Evolutionary conservation across 1,139 yeast genomes (phyloP), one percentile per base, ranked within the genome.

Genomic region (Magnusiomyces fungicola): DNA sequence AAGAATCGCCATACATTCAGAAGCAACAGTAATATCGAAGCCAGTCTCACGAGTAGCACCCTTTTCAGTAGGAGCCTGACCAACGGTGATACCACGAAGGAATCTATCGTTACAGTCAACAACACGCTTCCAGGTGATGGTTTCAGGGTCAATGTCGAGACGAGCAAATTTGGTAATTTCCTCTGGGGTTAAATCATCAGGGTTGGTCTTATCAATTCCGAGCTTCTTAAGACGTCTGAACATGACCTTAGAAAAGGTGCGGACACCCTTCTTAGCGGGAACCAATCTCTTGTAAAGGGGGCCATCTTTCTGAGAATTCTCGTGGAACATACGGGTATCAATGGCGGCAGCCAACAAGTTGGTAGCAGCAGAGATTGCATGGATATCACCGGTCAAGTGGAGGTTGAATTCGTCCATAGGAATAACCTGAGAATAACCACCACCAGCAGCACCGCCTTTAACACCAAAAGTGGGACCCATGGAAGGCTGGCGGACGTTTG

Each of bases 391-490:
- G 47, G 98, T 92, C 58, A 92, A 81, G 68, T 92, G 98, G 86
- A 92, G 81, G 74, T 92, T 92, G 76, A 92, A 92, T 70, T 92
- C 98, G 68, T 92, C 98, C 98, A 92, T 92, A 56, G 98, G 98
- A 64, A 92, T 89, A 47, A 92, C 97, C 72, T 92, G 97, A 9
- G 97, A 84, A 71, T 90, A 92, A 54, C 98, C 98, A 67, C 98
- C 98, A 66, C 98, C 98, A 19, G 98, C 97, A 56, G 98, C 98
- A 70, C 98, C 98, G 67, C 97, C 97, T 72, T 90, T 92, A 65
- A 92, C 89, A 70, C 98, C 98, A 63, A 92, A 92, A 21, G 98
- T 92, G 53, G 98, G 98, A 48, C 98, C 98, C 97, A 92, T 90
- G 18, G 95, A 85, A 41, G 98, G 98, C 69, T 92, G 98, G 71